Percentiles rank a stretch among this genome's conserved stretches.
These are phyloP conservation scores for Trichaptum fuscoviolaceum DNA, from an alignment of 768 basidiomycete genomes.

Conservation along the genomic window DNA sequence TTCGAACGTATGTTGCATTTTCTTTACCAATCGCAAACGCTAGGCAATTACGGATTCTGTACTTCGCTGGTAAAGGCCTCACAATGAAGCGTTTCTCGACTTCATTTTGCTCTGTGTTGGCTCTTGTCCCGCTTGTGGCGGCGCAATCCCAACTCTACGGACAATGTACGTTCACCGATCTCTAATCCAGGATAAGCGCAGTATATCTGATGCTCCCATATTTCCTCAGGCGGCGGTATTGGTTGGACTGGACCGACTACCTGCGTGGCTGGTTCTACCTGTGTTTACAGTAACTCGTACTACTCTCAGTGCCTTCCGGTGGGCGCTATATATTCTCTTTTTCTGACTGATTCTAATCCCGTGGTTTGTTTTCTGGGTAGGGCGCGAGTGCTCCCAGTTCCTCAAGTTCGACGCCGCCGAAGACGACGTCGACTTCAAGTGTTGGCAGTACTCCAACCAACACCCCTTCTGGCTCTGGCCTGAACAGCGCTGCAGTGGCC, in stretches of 20 bases:
- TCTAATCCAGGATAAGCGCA: too few relatives aligned
- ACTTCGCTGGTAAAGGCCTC: not conserved
- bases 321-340: not conserved
- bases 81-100: not conserved
- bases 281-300: conserved; percentile 33
- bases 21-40: not conserved
- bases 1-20: not conserved
- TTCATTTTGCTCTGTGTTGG: not conserved
- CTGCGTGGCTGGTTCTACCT: conserved; percentile 35
- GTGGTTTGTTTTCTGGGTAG: not conserved
- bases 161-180: conserved; percentile 9
- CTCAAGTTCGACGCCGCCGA: conserved; percentile 8
- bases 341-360: not conserved
- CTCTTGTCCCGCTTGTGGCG: not conserved
- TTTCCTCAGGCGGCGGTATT: conserved; percentile 11
- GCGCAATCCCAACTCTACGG: conserved; percentile 13
- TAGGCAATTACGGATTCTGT: not conserved
- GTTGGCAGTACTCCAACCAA: not conserved
- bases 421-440: not conserved
- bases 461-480: conserved; percentile 6
- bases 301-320: conserved; percentile 41
- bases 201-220: not conserved
- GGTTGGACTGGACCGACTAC: conserved; percentile 32
- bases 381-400: not conserved
- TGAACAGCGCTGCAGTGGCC: conserved; percentile 33